A percentile compares a stretch with the other conserved stretches of the same genome.
phyloP scores from a whole-genome alignment of 148 eudicot genomes.

The Chenopodium berlandieri region DNA sequence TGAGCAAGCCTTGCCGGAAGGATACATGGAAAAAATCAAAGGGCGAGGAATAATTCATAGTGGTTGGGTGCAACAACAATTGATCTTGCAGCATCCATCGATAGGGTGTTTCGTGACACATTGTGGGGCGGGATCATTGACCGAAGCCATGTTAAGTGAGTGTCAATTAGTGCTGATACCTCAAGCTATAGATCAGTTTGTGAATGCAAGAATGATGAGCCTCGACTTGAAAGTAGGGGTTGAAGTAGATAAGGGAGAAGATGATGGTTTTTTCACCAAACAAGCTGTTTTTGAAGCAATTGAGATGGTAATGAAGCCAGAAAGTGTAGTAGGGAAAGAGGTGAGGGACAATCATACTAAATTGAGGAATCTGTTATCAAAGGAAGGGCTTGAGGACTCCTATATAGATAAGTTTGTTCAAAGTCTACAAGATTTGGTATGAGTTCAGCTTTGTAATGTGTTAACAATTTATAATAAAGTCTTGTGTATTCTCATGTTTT shows the following conservation, averaged over 20 bases:
- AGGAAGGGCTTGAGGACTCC: constrained; percentile 22
- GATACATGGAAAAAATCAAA: constrained; percentile 28
- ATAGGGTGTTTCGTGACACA: constrained; percentile 30
- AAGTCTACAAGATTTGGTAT: constrained; percentile 15
- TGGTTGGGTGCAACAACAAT: constrained; percentile 52
- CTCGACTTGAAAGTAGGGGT: constrained; percentile 14
- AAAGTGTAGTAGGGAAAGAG: constrained; percentile 4
- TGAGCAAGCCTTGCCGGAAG: constrained; percentile 44
- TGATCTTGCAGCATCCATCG: constrained; percentile 17
- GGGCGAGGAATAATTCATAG: constrained; percentile 41
- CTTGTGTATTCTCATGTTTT: no score
- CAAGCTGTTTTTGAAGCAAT: constrained; percentile 6
- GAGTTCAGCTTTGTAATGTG: no score
- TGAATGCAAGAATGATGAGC: constrained; percentile 40
- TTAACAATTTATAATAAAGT: no score
- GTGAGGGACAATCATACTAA: constrained; percentile 21
- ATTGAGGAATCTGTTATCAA: constrained; percentile 16
- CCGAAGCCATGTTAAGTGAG: constrained; percentile 27
- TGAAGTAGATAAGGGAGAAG: constrained; percentile 19
- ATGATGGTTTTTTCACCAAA: constrained; percentile 9
- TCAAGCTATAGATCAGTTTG: constrained; percentile 30
- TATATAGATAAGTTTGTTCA: constrained; percentile 11
- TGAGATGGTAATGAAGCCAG: constrained; percentile 4
- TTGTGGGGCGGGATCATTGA: constrained; percentile 22
- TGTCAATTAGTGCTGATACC: constrained; percentile 49